Conservation (phyloP, 495 filamentous ascomycete species). For the Immersiella caudata region DNA sequence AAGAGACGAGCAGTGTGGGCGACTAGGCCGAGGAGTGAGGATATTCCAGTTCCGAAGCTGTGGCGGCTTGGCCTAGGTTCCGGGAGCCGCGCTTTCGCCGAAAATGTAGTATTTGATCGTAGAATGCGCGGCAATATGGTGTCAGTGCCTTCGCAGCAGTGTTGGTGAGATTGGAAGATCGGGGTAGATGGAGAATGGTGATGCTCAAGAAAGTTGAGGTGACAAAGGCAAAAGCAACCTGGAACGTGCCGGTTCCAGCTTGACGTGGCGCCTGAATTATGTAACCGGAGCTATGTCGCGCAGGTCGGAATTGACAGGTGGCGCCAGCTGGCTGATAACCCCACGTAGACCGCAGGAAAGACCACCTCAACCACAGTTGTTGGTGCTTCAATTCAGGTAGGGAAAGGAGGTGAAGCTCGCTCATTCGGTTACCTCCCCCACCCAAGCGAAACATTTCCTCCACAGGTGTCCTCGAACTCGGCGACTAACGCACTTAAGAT, state of each 20-base stretch:
- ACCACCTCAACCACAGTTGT: conserved; percentile 30
- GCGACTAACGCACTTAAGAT: conserved; percentile 26
- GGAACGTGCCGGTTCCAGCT: not conserved
- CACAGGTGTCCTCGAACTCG: not conserved
- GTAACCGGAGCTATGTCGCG: not conserved
- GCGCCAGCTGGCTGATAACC: conserved; percentile 22
- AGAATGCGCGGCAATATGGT: not conserved
- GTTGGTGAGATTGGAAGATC: not conserved
- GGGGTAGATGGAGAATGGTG: not conserved
- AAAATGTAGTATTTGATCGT: no score
- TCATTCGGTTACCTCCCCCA: not conserved
- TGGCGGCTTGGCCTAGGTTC: no score
- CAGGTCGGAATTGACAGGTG: not conserved
- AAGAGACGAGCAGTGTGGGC: no score
- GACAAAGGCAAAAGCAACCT: not conserved
- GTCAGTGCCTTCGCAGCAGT: not conserved
- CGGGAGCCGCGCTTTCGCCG: no score
- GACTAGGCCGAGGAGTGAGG: no score
- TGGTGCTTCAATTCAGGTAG: not conserved
- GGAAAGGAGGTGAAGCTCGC: conserved; percentile 32
- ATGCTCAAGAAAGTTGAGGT: conserved; percentile 7
- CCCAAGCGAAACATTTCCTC: not conserved
- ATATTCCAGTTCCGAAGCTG: no score
- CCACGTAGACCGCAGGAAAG: conserved; percentile 31
- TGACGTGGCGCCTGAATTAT: not conserved